Evolutionary conservation across 1,284 basidiomycete species (phyloP), one percentile per base, ranked within the genome.

Genomic region (Ceratobasidium theobromae): DNA sequence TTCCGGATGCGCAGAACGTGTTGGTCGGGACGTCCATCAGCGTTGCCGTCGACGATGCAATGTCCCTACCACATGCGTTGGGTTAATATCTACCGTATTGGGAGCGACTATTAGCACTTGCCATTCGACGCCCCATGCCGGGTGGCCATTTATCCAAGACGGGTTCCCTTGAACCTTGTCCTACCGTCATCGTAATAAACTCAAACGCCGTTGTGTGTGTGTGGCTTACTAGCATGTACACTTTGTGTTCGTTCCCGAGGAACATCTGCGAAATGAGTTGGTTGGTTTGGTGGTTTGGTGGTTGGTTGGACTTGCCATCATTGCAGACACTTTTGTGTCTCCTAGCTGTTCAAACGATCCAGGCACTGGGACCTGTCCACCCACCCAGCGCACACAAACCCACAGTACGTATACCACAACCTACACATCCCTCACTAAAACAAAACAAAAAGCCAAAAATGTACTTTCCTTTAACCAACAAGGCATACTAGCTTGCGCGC

Each of bases 1-100:
- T 66, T 12, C 68, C 68, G 12, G 68, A 46, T 16, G 68, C 65
- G 40, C 68, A 69, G 53, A 69, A 69, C 14, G 55, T 52, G 69
- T 80, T 80, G 48, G 76, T 77, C 32, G 74, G 53, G 30, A 81
- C 74, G 69, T 78, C 77, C 78, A 81, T 80, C 4, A 77, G 53
- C 4, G 76, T 75, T 55, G 71, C 75, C 11, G 69, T 70, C 70
- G 80, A 80, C 9, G 76, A 51, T 14, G 41, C 55, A 21, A 67
- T 45, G 30, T 67, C 66, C 66, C 66, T 66, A 18, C 8, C 16
- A 3, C 21, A 23, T n/a, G 35, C 14, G 35, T 21, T 33, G 5
- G 16, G 45, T 5, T 11, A 5, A 45, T 9, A 14, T 14, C 21
- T 4, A 5, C 11, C 35, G 35, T 6, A n/a, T 21, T 45, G 9